Evolutionary conservation across 192 early-diverging fungal species (phyloP).

Genomic region (Dimargaris xerosporica): DNA sequence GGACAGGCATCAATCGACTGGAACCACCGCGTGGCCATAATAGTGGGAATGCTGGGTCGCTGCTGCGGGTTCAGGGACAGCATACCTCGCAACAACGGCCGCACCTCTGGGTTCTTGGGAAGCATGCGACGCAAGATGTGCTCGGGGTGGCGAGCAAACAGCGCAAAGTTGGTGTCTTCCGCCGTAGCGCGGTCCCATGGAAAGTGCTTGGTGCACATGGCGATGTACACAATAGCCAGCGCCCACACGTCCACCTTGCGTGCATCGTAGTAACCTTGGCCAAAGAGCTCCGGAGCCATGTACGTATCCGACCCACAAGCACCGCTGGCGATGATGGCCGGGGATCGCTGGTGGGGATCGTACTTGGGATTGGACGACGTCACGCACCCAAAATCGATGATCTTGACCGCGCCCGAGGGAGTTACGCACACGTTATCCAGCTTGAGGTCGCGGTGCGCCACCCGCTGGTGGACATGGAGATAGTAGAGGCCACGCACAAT

Average conservation of each 20-base stretch:
- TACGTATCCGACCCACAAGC: slow-evolving; percentile 87
- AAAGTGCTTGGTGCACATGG: slow-evolving; percentile 53
- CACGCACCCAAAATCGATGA: slow-evolving; percentile 61
- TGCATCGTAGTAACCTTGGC: slow-evolving; percentile 54
- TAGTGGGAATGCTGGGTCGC: slow-evolving; percentile 64
- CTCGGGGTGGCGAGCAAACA: slow-evolving; percentile 31
- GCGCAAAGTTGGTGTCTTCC: slow-evolving; percentile 46
- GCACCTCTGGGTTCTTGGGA: slow-evolving; percentile 11
- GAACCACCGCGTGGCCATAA: no score
- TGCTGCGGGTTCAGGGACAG: slow-evolving; percentile 49
- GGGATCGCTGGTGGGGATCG: slow-evolving; percentile 6
- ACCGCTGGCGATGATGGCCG: slow-evolving; percentile 27
- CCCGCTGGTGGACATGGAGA: slow-evolving; percentile 46
- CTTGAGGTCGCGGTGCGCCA: slow-evolving; percentile 57
- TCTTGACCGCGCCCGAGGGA: slow-evolving; percentile 37
- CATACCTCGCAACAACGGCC: slow-evolving; percentile 45
- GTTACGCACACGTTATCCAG: slow-evolving; percentile 53
- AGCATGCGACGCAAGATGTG: slow-evolving; percentile 29
- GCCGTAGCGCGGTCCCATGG: slow-evolving; percentile 45
- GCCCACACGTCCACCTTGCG: slow-evolving; percentile 83
- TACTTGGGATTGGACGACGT: slow-evolving; percentile 27
- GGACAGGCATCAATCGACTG: no score
- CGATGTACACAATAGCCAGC: slow-evolving; percentile 67
- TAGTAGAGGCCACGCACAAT: slow-evolving; percentile 58
- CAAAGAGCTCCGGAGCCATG: slow-evolving; percentile 82